Base-by-base conservation (phyloP, 1,284 basidiomycete genomes). In the Fomitiporia mediterranea region DNA sequence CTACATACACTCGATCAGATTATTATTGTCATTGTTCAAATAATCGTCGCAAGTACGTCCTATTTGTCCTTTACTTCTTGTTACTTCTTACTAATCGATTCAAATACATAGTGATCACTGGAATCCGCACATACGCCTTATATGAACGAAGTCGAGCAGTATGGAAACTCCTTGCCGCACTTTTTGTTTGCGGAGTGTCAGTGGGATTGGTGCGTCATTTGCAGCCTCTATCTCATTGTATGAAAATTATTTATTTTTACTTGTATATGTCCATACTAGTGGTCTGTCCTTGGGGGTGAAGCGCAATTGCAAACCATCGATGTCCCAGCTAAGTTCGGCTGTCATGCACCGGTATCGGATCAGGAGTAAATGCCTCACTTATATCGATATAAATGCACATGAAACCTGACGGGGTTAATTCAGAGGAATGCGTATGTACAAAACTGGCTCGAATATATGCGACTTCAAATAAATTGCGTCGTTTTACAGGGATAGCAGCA, bases 1-100 rank as follows among this genome's bases (percentile, higher is more conserved):
- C 15, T 56, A 17, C 27, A 51, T 23, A 56, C 46, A 23, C 47
- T 49, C 44, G 32, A 49, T 25, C 54, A 55, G 40, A 40, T 55
- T 9, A 23, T 28, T 23, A 9, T 48, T 11, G 28, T 55, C 27
- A 28, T 50, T 13, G 38, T 49, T 6, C 54, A 55, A 30, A 7
- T 49, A 19, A 25, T 55, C 23, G 53, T 55, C 6, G 46, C 43
- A 47, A 25, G 53, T 55, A 37, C 3, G 53, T 35, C 21, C 13
- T 28, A 19, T 13, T 15, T 32, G 8, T 19, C 25, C 21, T 53
- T n/a, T 15, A 2, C 15, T 9, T 17, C 4, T n/a, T 48, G 4
- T 1, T 13, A 8, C 25, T 23, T 23, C 13, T 35, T 25, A 21
- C 5, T 44, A 25, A 30, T 40, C 4, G 15, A n/a, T 17, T 15